Evolutionary conservation across 148 eudicot genomes (phyloP).

Genomic region (Dysphania ambrosioides): DNA sequence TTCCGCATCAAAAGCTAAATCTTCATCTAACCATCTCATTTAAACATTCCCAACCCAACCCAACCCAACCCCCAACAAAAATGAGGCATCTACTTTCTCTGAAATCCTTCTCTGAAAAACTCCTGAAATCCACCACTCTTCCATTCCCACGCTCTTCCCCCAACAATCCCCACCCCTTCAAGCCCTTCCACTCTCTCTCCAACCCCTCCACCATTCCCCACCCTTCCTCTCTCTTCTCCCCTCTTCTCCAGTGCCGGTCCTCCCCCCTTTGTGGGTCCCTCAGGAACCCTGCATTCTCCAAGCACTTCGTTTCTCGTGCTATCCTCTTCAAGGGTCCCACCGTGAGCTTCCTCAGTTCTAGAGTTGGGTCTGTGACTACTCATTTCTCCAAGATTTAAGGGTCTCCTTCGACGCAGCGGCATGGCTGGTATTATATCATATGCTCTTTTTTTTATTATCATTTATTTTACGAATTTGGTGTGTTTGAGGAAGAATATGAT

Average conservation of each 20-base stretch:
- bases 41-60: too few relatives aligned
- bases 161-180: slow-evolving; percentile 9
- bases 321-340: slow-evolving; percentile 30
- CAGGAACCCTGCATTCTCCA: slow-evolving; percentile 31
- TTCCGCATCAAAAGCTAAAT: too few relatives aligned
- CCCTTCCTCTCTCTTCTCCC: slow-evolving; percentile 22
- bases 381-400: slow-evolving; percentile 22
- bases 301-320: slow-evolving; percentile 26
- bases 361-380: slow-evolving; percentile 12
- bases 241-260: slow-evolving; percentile 26
- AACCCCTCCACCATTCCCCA: slow-evolving; percentile 11
- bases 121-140: slow-evolving; percentile 19
- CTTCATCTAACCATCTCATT: too few relatives aligned
- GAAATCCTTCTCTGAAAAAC: slow-evolving; percentile 33
- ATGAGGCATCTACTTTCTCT: slow-evolving; percentile 43
- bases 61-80: too few relatives aligned
- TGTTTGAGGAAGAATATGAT: neutral
- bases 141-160: slow-evolving; percentile 1
- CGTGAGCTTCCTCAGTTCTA: slow-evolving; percentile 24
- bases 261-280: slow-evolving; percentile 31
- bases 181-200: slow-evolving; percentile 21
- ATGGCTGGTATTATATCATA: slow-evolving; percentile 35
- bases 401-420: slow-evolving; percentile 18
- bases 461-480: neutral
- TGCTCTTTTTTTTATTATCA: neutral